A percentile compares a stretch with the other conserved stretches of the same genome.
phyloP scores from a whole-genome alignment of 1,284 basidiomycete species.

The Leccinum subfulvum region DNA sequence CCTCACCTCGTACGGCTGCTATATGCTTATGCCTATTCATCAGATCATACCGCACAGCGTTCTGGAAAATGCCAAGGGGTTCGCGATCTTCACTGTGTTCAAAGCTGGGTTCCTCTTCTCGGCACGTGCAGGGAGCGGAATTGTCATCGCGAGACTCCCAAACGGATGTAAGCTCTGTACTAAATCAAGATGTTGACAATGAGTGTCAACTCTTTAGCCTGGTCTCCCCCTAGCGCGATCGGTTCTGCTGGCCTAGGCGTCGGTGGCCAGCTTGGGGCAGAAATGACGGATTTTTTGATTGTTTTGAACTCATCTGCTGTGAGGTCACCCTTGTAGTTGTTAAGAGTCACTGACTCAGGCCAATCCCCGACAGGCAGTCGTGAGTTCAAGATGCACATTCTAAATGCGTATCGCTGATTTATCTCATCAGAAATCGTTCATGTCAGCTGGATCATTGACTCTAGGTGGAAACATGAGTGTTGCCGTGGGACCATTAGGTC shows the following conservation, averaged over 20 bases:
- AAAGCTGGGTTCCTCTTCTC: slow-evolving; percentile 80
- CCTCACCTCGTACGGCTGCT: neutral
- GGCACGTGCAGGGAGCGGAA: slow-evolving; percentile 81
- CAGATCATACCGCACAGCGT: slow-evolving; percentile 66
- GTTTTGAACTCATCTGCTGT: slow-evolving; percentile 84
- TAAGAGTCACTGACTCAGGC: slow-evolving; percentile 7
- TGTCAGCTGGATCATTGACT: slow-evolving; percentile 91
- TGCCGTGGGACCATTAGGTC: slow-evolving; percentile 90
- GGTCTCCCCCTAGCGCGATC: slow-evolving; percentile 94
- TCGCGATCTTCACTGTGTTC: slow-evolving; percentile 80
- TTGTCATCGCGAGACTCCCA: slow-evolving; percentile 85
- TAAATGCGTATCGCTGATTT: slow-evolving; percentile 9
- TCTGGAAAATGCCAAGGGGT: slow-evolving; percentile 77
- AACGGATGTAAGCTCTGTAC: slow-evolving; percentile 72
- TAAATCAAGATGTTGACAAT: neutral
- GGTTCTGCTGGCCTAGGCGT: slow-evolving; percentile 93
- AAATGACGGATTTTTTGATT: slow-evolving; percentile 93
- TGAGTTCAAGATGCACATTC: slow-evolving; percentile 36
- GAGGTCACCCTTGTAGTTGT: slow-evolving; percentile 34
- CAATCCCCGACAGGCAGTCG: slow-evolving; percentile 49
- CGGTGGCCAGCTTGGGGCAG: slow-evolving; percentile 80
- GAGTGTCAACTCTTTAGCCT: slow-evolving; percentile 49
- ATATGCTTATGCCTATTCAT: slow-evolving; percentile 1
- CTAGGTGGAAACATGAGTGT: slow-evolving; percentile 92
- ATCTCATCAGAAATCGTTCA: slow-evolving; percentile 73